Evolutionary conservation across 2,329 filamentous ascomycete genomes (phyloP).

Genomic region (Colletotrichum chrysophilum): DNA sequence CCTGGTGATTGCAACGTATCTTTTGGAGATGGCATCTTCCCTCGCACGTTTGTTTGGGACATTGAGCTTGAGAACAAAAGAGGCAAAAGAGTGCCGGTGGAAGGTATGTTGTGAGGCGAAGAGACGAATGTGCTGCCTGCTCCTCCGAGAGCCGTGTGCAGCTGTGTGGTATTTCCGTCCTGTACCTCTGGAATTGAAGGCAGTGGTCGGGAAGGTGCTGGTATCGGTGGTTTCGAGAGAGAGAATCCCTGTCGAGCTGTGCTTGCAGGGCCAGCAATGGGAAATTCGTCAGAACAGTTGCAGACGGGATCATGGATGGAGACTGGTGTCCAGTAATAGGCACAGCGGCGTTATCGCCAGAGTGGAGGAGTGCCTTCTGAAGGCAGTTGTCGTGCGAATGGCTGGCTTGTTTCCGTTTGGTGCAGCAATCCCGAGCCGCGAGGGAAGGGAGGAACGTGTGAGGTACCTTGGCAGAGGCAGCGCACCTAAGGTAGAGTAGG

Average conservation of each 20-base stretch:
- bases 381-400: neutral
- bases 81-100: neutral
- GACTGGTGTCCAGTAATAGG: neutral
- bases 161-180: neutral
- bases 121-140: neutral
- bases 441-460: neutral
- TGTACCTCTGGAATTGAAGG: neutral
- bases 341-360: slow-evolving; percentile 1
- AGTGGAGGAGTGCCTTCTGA: neutral
- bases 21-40: neutral
- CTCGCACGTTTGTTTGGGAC: neutral
- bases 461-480: neutral
- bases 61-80: neutral
- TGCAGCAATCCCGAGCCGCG: neutral
- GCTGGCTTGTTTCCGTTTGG: neutral
- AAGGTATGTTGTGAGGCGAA: neutral
- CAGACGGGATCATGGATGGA: slow-evolving; percentile 6
- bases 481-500: neutral
- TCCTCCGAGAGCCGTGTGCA: neutral
- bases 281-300: neutral
- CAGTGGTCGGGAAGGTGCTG: neutral
- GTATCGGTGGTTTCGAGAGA: slow-evolving; percentile 9
- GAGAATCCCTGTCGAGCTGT: neutral
- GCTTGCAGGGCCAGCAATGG: neutral
- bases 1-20: neutral